Percentiles rank a stretch among this genome's conserved stretches.
Evolutionary conservation across 1,139 yeast species (phyloP).

Genomic region (Geotrichum klebahnii): DNA sequence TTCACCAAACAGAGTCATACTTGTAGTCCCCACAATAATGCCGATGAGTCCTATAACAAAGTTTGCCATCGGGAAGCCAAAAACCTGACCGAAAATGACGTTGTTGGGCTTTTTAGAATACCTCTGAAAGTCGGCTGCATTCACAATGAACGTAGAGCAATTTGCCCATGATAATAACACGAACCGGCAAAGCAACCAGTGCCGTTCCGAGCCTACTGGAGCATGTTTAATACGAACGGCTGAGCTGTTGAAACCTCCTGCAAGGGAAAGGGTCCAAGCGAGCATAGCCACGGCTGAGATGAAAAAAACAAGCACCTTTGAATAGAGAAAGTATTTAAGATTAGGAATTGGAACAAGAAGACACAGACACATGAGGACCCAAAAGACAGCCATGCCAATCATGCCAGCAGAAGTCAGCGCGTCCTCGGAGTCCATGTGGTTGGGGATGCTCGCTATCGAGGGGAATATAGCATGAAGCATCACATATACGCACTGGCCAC

Average conservation of each 20-base stretch:
- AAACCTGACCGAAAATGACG: slow-evolving; percentile 47
- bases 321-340: slow-evolving; percentile 66
- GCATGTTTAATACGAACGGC: slow-evolving; percentile 12
- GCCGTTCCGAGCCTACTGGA: slow-evolving; percentile 49
- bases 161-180: slow-evolving; percentile 68
- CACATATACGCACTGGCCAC: slow-evolving; percentile 68
- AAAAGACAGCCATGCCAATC: slow-evolving; percentile 62
- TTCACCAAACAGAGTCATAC: slow-evolving; percentile 55
- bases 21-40: slow-evolving; percentile 69
- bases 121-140: slow-evolving; percentile 78
- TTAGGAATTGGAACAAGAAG: slow-evolving; percentile 69
- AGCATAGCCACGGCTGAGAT: slow-evolving; percentile 67
- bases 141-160: slow-evolving; percentile 70
- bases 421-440: slow-evolving; percentile 46
- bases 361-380: slow-evolving; percentile 67
- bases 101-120: slow-evolving; percentile 54
- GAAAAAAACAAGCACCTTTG: slow-evolving; percentile 67
- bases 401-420: slow-evolving; percentile 59
- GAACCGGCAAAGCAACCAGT: slow-evolving; percentile 69
- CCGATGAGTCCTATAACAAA: slow-evolving; percentile 72
- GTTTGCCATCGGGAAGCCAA: slow-evolving; percentile 68
- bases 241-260: slow-evolving; percentile 47
- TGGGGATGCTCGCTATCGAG: slow-evolving; percentile 51
- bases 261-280: slow-evolving; percentile 66
- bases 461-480: slow-evolving; percentile 69